These are phyloP conservation scores for Quercus engelmannii DNA, from an alignment of 306 rosid species.

Conservation along the genomic window DNA sequence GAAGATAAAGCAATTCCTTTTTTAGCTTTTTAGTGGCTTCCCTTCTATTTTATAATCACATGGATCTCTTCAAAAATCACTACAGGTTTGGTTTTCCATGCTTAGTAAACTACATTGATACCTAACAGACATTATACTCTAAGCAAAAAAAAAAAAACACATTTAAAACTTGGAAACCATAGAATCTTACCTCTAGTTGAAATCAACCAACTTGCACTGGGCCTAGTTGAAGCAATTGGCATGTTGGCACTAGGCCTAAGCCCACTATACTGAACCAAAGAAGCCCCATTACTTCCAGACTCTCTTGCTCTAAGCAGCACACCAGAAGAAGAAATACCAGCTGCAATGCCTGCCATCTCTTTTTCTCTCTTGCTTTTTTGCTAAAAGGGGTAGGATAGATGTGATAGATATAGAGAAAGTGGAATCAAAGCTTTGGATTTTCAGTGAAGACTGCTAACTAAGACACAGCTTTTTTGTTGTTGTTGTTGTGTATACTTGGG, in stretches of 20 bases:
- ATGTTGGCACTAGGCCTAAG: slow-evolving; percentile 34
- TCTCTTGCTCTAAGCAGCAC: slow-evolving; percentile 31
- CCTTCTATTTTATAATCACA: not conserved
- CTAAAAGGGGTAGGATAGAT: not conserved
- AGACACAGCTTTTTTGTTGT: slow-evolving; percentile 22
- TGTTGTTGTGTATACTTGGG: slow-evolving; percentile 4
- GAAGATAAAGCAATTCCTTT: not conserved
- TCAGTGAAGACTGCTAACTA: slow-evolving; percentile 24
- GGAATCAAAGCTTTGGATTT: slow-evolving; percentile 13
- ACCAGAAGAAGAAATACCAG: slow-evolving; percentile 40
- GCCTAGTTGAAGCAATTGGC: slow-evolving; percentile 21
- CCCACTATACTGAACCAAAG: slow-evolving; percentile 31
- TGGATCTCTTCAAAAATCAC: not conserved
- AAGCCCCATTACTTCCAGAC: slow-evolving; percentile 21
- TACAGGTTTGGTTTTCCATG: not conserved
- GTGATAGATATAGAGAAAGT: slow-evolving; percentile 18
- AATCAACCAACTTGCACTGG: slow-evolving; percentile 18
- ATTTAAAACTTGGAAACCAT: not conserved
- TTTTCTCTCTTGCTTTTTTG: not conserved
- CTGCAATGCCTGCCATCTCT: slow-evolving; percentile 35
- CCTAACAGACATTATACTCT: not conserved
- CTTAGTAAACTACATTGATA: not conserved
- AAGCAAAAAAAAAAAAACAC: not conserved
- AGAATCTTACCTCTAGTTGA: slow-evolving; percentile 31
- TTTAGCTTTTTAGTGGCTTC: not conserved